These are phyloP conservation scores for Coniella vitis DNA, from an alignment of 2,329 filamentous ascomycete genomes.

Conservation along the genomic window DNA sequence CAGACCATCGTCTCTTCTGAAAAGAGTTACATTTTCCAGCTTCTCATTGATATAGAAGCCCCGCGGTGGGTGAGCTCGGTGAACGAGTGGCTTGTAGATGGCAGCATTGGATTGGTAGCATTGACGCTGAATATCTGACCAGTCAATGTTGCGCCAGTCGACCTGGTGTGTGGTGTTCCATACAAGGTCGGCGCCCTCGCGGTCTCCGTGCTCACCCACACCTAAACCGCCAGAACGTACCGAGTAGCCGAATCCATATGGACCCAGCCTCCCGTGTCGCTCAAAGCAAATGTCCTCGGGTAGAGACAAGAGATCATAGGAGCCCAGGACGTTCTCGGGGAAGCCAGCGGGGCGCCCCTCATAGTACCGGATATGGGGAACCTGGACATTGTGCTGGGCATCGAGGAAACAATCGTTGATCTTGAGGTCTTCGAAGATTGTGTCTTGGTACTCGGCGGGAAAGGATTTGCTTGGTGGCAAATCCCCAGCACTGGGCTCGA, in stretches of 20 bases:
- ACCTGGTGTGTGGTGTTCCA: conserved; percentile 68
- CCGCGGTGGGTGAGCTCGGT: conserved; percentile 33
- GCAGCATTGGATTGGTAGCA: conserved; percentile 66
- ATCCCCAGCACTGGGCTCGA: conserved; percentile 25
- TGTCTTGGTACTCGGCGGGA: conserved; percentile 28
- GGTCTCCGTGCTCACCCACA: conserved; percentile 77
- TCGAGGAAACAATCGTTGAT: conserved; percentile 77
- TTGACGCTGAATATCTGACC: conserved; percentile 69
- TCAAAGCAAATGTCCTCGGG: conserved; percentile 90
- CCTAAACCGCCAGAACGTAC: conserved; percentile 71
- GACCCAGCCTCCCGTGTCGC: conserved; percentile 76
- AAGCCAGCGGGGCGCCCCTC: conserved; percentile 76
- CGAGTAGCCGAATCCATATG: conserved; percentile 87
- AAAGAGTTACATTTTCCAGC: conserved; percentile 19
- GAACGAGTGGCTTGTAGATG: conserved; percentile 53
- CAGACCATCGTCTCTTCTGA: conserved; percentile 20
- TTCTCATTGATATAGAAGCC: conserved; percentile 46
- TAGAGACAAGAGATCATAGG: conserved; percentile 71
- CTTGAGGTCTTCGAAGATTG: conserved; percentile 36
- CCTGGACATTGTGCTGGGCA: conserved; percentile 50
- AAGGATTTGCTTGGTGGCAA: conserved; percentile 49
- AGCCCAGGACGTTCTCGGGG: conserved; percentile 79
- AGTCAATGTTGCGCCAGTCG: conserved; percentile 70
- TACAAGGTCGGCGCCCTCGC: conserved; percentile 69
- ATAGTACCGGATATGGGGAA: conserved; percentile 68